Conservation (phyloP, 2,329 filamentous ascomycete genomes). For the Cercospora zeae-maydis region DNA sequence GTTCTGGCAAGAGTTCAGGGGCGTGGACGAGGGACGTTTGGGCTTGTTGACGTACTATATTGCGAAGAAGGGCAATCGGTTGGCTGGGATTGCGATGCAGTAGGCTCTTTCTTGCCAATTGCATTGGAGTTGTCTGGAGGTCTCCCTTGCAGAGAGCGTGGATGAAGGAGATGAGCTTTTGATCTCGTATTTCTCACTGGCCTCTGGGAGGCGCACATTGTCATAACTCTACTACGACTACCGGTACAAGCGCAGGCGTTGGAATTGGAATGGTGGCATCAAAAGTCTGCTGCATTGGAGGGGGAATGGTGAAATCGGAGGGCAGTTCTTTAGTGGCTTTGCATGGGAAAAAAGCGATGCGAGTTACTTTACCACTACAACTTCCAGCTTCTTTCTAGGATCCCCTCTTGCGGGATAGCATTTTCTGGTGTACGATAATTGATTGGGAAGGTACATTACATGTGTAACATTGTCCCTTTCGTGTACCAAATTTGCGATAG, state of each 20-base stretch:
- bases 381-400: neutral
- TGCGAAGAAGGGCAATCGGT: slow-evolving; percentile 54
- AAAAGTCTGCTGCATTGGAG: too few species aligned
- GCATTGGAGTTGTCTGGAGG: too few species aligned
- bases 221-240: neutral
- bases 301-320: neutral
- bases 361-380: neutral
- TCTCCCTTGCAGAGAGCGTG: neutral
- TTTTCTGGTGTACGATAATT: neutral
- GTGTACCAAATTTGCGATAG: too few species aligned
- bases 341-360: neutral
- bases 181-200: neutral
- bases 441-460: too few species aligned
- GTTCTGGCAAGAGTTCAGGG: slow-evolving; percentile 65
- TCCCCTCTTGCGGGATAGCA: neutral
- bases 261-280: neutral
- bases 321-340: neutral
- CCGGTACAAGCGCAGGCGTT: neutral
- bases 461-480: neutral
- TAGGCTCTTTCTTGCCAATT: neutral
- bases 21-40: slow-evolving; percentile 67
- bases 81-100: slow-evolving; percentile 5
- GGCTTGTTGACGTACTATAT: slow-evolving; percentile 79
- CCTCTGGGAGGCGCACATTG: neutral
- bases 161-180: neutral